phyloP scores from a whole-genome alignment of 331 rosid species.

The Rhamnella rubrinervis region DNA sequence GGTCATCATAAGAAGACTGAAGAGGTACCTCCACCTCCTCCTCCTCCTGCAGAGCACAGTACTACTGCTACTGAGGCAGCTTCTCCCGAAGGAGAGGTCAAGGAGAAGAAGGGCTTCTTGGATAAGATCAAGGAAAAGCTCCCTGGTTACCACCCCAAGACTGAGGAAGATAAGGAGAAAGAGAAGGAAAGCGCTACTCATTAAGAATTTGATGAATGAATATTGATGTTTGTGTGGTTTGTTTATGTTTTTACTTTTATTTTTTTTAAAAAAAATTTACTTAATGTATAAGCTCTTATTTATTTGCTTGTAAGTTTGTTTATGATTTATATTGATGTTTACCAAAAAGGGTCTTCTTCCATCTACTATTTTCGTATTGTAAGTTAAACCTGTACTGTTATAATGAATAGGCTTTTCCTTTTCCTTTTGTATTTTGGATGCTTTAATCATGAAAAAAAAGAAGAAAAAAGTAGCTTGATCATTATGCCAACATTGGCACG shows the following conservation, averaged over 20 bases:
- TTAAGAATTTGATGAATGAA: neutral
- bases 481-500: too few species aligned
- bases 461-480: too few species aligned
- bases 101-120: constrained; percentile 87
- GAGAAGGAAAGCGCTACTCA: constrained; percentile 25
- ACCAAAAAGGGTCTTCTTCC: neutral
- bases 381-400: too few species aligned
- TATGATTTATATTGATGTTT: constrained; percentile 3
- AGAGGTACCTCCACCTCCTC: constrained; percentile 26
- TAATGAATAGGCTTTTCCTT: too few species aligned
- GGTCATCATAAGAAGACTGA: constrained; percentile 72
- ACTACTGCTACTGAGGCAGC: neutral
- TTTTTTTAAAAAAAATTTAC: neutral
- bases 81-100: constrained; percentile 40
- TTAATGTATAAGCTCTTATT: neutral
- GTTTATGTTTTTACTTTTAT: neutral
- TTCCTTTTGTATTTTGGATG: too few species aligned
- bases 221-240: constrained; percentile 17
- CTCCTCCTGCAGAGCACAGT: constrained; percentile 19
- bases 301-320: constrained; percentile 11
- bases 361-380: neutral
- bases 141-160: constrained; percentile 78
- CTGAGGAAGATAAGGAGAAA: constrained; percentile 59
- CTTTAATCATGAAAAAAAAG: too few species aligned
- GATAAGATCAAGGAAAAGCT: constrained; percentile 91